These are phyloP conservation scores for Chaetomium strumarium DNA, from an alignment of 2,329 filamentous ascomycete genomes.

Conservation along the genomic window DNA sequence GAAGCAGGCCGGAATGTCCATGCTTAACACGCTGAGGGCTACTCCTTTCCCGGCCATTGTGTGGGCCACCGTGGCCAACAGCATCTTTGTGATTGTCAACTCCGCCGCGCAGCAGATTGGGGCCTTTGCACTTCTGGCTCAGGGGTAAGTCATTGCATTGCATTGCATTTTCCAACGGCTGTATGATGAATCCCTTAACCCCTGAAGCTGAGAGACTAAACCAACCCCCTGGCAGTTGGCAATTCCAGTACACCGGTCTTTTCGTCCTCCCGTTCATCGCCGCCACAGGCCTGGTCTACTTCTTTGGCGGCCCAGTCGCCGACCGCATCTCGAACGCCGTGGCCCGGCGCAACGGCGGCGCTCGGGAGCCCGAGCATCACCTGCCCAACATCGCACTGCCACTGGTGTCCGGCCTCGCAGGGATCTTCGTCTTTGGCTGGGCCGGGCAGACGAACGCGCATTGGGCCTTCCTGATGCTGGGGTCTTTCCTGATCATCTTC, in stretches of 20 bases:
- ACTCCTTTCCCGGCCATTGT: constrained; percentile 31
- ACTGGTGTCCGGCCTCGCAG: constrained; percentile 26
- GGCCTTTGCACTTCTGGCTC: constrained; percentile 25
- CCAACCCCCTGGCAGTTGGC: constrained; percentile 15
- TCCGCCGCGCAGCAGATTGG: constrained; percentile 27
- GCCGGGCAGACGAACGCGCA: constrained; percentile 25
- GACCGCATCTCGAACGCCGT: constrained; percentile 27
- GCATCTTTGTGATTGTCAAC: constrained; percentile 26
- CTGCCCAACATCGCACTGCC: constrained; percentile 30
- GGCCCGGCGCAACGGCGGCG: constrained; percentile 25
- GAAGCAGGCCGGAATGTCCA: constrained; percentile 22
- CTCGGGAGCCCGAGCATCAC: constrained; percentile 31
- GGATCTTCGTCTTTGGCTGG: constrained; percentile 30
- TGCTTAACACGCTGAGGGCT: constrained; percentile 30
- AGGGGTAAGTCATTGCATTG: constrained; percentile 16
- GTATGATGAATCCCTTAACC: not conserved
- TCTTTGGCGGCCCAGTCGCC: constrained; percentile 29
- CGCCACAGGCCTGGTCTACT: constrained; percentile 19
- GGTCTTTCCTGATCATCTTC: constrained; percentile 28
- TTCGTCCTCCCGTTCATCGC: constrained; percentile 25
- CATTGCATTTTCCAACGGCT: not conserved
- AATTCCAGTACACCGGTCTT: constrained; percentile 28
- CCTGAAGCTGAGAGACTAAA: not conserved
- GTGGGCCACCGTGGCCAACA: constrained; percentile 30
- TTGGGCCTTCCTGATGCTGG: constrained; percentile 27